Evolutionary conservation across 495 filamentous ascomycete genomes (phyloP).

Genomic region (Talaromyces ruber): DNA sequence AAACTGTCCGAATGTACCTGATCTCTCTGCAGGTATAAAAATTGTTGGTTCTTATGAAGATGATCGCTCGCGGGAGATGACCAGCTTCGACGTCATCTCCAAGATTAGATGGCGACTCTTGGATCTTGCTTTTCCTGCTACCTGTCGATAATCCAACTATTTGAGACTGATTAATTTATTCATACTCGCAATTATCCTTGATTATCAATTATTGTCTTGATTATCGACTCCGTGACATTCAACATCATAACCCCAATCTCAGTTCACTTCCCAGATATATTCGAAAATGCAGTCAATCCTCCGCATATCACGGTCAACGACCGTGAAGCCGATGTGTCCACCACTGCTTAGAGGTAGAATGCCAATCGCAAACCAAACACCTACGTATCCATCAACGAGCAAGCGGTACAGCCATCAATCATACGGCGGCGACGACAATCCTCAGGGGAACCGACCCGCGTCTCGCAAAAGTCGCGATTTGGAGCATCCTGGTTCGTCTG

Average conservation of each 20-base stretch:
- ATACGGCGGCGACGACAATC: slow-evolving; percentile 15
- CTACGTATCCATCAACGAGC: not conserved
- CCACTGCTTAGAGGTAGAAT: not conserved
- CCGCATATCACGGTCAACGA: not conserved
- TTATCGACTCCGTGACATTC: not conserved
- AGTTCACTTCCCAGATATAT: no score
- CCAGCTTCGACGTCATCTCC: slow-evolving; percentile 3
- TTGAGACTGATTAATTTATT: not conserved
- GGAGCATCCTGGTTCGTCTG: slow-evolving; percentile 18
- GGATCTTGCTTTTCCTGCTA: not conserved
- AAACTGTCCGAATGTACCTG: not conserved
- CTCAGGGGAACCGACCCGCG: not conserved
- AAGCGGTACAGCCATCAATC: slow-evolving; percentile 13
- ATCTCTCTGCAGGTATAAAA: not conserved
- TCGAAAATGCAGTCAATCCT: not conserved
- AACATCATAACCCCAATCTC: no score
- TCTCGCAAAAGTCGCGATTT: slow-evolving; percentile 12
- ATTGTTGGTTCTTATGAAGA: not conserved
- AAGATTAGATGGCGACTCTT: not conserved
- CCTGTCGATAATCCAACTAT: not conserved
- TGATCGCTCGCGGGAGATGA: not conserved
- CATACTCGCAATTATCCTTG: not conserved
- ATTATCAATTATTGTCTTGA: not conserved
- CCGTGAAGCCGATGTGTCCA: not conserved
- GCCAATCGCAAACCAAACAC: not conserved